Base-by-base conservation (phyloP, 306 rosid genomes). In the Quillaja saponaria region DNA sequence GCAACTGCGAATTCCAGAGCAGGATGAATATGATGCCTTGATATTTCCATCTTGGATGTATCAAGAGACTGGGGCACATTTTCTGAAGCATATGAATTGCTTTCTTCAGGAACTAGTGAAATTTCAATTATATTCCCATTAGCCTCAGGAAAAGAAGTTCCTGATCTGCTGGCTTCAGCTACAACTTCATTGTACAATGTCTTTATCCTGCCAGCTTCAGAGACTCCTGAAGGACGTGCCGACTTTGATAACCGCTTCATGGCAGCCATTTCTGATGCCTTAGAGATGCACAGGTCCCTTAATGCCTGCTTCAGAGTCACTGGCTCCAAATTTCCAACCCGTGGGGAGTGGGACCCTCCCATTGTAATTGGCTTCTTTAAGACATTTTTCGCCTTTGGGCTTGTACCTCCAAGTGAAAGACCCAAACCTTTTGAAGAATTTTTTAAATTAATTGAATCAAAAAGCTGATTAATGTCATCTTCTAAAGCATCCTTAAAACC, bases 191-290 rank as follows among this genome's bases (percentile, higher is more conserved):
- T 78, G 76, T 92, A 86, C 77, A 92, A 68, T 50, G 96, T 87
- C 76, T 86, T 83, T 75, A 92, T 92, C 79, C 86, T 87, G 60
- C 94, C 95, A 57, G 81, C 96, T 80, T 92, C 95, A 0, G 99
- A 86, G 70, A 69, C 45, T 73, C 94, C 79, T 41, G 95, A 74
- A 70, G 94, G 79, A 72, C 78, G 65, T 13, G 91, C 70, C 37
- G 84, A 78, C 75, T 92, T 88, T 15, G 99, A 84, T 60, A 90
- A 78, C 34, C 99, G 83, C 61, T 74, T 86, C 87, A 80, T 84
- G 34, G 96, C 95, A 55, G 99, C 99, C 94, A 88, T 78, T 85
- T 92, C 96, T 5, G 99, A 88, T 38, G 99, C 99, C 90, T 92
- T 92, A 10, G 99, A 84, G 78, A 92, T 80, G 61, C 88, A 84